Percentiles rank a stretch among this genome's conserved stretches.
These are phyloP conservation scores for Tolypocladium nubicola DNA, from an alignment of 2,329 filamentous ascomycete genomes.

Conservation along the genomic window DNA sequence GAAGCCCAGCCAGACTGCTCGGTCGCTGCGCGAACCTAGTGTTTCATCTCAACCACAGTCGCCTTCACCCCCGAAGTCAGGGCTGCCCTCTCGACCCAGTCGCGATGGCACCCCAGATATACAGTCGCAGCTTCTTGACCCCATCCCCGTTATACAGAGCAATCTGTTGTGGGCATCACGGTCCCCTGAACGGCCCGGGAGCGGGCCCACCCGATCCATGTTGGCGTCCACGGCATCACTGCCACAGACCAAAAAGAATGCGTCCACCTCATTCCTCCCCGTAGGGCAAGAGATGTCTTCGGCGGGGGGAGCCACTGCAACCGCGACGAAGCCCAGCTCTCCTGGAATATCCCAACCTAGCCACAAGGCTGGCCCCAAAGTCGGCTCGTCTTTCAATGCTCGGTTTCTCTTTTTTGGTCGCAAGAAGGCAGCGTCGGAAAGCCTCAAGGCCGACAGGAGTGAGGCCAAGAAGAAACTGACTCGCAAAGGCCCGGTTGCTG, in stretches of 20 bases:
- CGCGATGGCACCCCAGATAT: slow-evolving; percentile 57
- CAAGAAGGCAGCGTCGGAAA: slow-evolving; percentile 51
- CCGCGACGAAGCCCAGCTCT: slow-evolving; percentile 10
- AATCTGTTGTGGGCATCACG: slow-evolving; percentile 43
- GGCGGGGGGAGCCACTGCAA: slow-evolving; percentile 5
- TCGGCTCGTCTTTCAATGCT: slow-evolving; percentile 43
- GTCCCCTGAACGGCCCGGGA: slow-evolving; percentile 32
- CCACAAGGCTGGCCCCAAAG: slow-evolving; percentile 43
- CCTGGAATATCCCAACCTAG: slow-evolving; percentile 12
- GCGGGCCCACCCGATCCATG: slow-evolving; percentile 25
- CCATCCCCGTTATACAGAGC: slow-evolving; percentile 49
- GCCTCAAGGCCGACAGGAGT: slow-evolving; percentile 38
- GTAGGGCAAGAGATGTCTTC: slow-evolving; percentile 9
- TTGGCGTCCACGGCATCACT: slow-evolving; percentile 23
- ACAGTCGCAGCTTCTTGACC: slow-evolving; percentile 40
- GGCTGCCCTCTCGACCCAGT: slow-evolving; percentile 51
- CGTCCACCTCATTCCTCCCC: slow-evolving; percentile 20
- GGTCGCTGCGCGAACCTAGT: slow-evolving; percentile 21
- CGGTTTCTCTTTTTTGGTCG: slow-evolving; percentile 73
- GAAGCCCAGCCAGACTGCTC: slow-evolving; percentile 17
- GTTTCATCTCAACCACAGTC: slow-evolving; percentile 12
- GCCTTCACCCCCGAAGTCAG: slow-evolving; percentile 19
- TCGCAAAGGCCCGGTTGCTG: slow-evolving; percentile 74
- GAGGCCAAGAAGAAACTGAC: slow-evolving; percentile 21
- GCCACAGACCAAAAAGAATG: slow-evolving; percentile 16